phyloP scores from a whole-genome alignment of 2,329 filamentous ascomycete genomes.

The Beauveria scarabaeidicola region DNA sequence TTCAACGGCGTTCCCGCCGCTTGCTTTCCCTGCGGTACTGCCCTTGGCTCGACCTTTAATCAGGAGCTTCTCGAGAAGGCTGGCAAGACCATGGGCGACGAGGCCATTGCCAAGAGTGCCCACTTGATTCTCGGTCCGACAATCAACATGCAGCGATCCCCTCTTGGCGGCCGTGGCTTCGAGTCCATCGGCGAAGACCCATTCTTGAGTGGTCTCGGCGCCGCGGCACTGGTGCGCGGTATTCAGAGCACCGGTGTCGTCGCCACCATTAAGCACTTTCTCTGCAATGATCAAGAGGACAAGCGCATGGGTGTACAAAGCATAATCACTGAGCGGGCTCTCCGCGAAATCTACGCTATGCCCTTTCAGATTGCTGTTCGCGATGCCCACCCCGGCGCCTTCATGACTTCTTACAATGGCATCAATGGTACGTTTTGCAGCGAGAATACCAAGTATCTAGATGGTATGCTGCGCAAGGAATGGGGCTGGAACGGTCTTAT shows the following conservation, averaged over 20 bases:
- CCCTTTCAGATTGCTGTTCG: constrained; percentile 50
- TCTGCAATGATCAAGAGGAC: constrained; percentile 54
- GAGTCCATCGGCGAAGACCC: constrained; percentile 53
- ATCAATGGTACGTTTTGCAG: constrained; percentile 49
- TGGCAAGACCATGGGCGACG: constrained; percentile 43
- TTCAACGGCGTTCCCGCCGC: constrained; percentile 54
- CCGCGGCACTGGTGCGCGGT: constrained; percentile 44
- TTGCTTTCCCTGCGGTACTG: constrained; percentile 53
- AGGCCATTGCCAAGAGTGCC: constrained; percentile 47
- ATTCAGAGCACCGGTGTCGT: constrained; percentile 49
- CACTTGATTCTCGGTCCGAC: constrained; percentile 53
- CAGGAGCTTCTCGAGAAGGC: constrained; percentile 41
- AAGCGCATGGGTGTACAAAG: constrained; percentile 47
- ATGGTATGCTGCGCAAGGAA: constrained; percentile 43
- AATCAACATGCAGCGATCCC: constrained; percentile 53
- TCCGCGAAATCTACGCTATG: constrained; percentile 50
- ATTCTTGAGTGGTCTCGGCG: constrained; percentile 45
- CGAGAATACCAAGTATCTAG: constrained; percentile 42
- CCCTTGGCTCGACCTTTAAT: constrained; percentile 51
- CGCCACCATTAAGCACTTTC: constrained; percentile 52
- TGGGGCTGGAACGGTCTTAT: constrained; percentile 50
- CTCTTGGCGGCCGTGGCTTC: constrained; percentile 52
- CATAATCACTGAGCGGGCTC: constrained; percentile 45
- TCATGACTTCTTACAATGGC: constrained; percentile 54
- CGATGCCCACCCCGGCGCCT: constrained; percentile 40